Evolutionary conservation across 306 rosid species (phyloP).

Genomic region (Quercus mongolica): DNA sequence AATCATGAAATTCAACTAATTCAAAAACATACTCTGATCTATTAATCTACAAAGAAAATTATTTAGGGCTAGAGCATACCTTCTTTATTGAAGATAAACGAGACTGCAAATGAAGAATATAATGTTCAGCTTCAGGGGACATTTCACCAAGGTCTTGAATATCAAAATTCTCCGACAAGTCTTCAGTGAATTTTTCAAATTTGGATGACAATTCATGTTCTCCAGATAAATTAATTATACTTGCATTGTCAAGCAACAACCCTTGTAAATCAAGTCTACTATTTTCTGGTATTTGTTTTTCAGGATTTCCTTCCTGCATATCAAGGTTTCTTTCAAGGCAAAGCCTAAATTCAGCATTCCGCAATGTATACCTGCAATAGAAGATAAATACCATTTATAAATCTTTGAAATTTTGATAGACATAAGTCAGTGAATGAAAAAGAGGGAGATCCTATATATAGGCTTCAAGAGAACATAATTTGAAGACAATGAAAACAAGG

Average conservation of each 20-base stretch:
- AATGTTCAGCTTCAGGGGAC: slow-evolving; percentile 72
- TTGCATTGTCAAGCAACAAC: slow-evolving; percentile 55
- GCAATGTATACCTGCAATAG: slow-evolving; percentile 73
- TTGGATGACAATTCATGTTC: slow-evolving; percentile 45
- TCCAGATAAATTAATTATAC: slow-evolving; percentile 38
- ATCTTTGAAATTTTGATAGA: slow-evolving; percentile 10
- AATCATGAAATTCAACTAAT: slow-evolving; percentile 14
- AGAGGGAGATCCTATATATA: slow-evolving; percentile 5
- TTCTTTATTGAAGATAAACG: slow-evolving; percentile 70
- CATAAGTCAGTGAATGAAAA: not conserved
- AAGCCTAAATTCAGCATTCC: slow-evolving; percentile 93
- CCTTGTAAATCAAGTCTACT: slow-evolving; percentile 52
- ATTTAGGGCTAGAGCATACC: slow-evolving; percentile 40
- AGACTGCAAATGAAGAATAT: slow-evolving; percentile 66
- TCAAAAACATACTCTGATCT: not conserved
- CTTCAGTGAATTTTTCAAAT: slow-evolving; percentile 33
- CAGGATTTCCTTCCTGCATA: slow-evolving; percentile 45
- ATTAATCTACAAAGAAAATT: not conserved
- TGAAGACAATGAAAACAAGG: not conserved
- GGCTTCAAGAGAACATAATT: slow-evolving; percentile 4
- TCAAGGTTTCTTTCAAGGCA: slow-evolving; percentile 78
- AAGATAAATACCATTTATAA: slow-evolving; percentile 15
- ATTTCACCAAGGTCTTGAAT: slow-evolving; percentile 67
- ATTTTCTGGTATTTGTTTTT: slow-evolving; percentile 40
- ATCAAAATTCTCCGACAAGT: slow-evolving; percentile 36